Conservation (phyloP, 2,329 filamentous ascomycete genomes). For the Calonectria crousiana region DNA sequence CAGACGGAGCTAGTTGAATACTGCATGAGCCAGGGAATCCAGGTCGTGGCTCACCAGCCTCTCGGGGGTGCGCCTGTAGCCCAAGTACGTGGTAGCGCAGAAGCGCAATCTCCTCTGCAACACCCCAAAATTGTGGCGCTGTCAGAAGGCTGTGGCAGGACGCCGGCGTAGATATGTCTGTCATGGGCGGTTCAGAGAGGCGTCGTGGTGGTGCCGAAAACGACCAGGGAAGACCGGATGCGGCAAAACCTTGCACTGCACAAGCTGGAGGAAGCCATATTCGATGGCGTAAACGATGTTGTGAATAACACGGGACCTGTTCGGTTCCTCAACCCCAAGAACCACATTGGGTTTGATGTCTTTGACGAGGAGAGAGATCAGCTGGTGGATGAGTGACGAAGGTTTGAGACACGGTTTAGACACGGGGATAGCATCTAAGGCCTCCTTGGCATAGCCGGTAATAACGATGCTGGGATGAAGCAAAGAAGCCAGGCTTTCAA, state of each 20-base stretch:
- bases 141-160: constrained; percentile 1
- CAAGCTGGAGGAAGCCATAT: background rate
- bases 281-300: background rate
- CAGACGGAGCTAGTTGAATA: background rate
- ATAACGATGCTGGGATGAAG: background rate
- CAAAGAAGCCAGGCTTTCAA: background rate
- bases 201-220: background rate
- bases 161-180: background rate
- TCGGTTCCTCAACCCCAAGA: background rate
- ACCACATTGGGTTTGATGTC: background rate
- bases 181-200: background rate
- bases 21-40: background rate
- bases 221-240: background rate
- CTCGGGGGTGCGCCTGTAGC: background rate
- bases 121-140: constrained; percentile 6
- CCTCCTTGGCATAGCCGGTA: background rate
- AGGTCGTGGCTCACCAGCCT: background rate
- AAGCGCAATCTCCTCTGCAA: background rate
- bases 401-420: background rate
- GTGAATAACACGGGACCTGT: background rate
- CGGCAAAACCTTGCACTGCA: background rate
- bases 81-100: background rate
- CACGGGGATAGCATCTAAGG: background rate
- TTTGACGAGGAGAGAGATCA: background rate
- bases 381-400: background rate